Conservation (phyloP, 106 monocot genomes). For the Apostasia ramifera region DNA sequence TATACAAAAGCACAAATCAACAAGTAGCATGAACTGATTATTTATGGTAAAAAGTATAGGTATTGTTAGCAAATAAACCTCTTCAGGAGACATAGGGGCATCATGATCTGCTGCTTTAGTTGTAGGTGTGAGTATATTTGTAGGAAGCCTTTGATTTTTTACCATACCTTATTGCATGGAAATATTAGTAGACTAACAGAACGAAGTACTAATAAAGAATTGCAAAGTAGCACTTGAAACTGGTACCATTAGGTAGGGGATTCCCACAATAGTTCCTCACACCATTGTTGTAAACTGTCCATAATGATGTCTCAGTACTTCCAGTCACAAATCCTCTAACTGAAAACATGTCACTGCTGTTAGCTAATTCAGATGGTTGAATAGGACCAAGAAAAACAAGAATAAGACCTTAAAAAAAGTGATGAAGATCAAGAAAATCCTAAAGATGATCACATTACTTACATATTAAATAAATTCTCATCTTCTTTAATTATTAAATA, state of each 20-base stretch:
- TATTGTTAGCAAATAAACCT: constrained; percentile 30
- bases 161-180: constrained; percentile 60
- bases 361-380: background rate
- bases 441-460: background rate
- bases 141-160: constrained; percentile 81
- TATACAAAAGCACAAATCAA: background rate
- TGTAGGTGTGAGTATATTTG: constrained; percentile 94
- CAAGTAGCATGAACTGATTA: background rate
- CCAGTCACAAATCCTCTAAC: constrained; percentile 96
- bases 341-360: constrained; percentile 15
- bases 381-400: background rate
- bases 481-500: too few relatives aligned
- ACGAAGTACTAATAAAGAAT: background rate
- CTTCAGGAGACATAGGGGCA: constrained; percentile 90
- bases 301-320: constrained; percentile 91
- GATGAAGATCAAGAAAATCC: background rate
- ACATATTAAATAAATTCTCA: too few relatives aligned
- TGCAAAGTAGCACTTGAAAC: background rate
- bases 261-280: constrained; percentile 86
- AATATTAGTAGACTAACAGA: background rate
- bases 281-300: constrained; percentile 93
- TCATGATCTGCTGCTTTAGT: constrained; percentile 88
- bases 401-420: background rate
- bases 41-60: background rate
- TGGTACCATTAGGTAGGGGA: constrained; percentile 68